Conservation (phyloP, 306 rosid species). For the Citrullus amarus region DNA sequence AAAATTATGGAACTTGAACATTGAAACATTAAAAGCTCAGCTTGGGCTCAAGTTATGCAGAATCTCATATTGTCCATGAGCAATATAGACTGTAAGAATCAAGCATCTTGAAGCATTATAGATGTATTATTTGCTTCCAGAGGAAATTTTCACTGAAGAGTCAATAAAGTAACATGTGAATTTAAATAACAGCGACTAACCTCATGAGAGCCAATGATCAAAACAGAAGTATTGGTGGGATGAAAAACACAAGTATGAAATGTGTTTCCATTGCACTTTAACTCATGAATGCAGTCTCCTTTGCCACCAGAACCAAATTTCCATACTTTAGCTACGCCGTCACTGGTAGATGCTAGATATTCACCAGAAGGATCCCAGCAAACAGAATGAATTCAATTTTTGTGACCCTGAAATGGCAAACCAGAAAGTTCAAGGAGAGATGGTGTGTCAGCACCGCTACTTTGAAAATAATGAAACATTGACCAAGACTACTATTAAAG, state of each 20-base stretch:
- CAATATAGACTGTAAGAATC: not conserved
- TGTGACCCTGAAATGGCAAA: conserved; percentile 49
- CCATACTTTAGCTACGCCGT: conserved; percentile 56
- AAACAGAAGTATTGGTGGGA: conserved; percentile 34
- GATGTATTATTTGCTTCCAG: not conserved
- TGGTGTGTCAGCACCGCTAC: not conserved
- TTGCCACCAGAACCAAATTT: conserved; percentile 30
- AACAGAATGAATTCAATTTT: conserved; percentile 33
- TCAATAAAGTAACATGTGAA: not conserved
- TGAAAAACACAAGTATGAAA: conserved; percentile 55
- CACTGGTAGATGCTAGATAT: conserved; percentile 63
- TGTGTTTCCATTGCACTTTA: conserved; percentile 29
- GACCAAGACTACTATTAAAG: not conserved
- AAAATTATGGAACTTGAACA: not conserved
- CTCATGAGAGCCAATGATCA: conserved; percentile 54
- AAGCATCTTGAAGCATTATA: not conserved
- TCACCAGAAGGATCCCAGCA: conserved; percentile 71
- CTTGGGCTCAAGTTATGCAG: not conserved
- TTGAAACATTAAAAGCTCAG: not conserved
- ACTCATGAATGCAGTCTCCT: conserved; percentile 38
- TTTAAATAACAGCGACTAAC: conserved; percentile 19
- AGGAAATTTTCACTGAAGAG: not conserved
- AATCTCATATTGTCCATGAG: not conserved
- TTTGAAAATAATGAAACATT: not conserved
- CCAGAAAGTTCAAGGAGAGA: not conserved